Conservation (phyloP, 1,139 yeast species). For the Kurtzmaniella quercitrusa region DNA sequence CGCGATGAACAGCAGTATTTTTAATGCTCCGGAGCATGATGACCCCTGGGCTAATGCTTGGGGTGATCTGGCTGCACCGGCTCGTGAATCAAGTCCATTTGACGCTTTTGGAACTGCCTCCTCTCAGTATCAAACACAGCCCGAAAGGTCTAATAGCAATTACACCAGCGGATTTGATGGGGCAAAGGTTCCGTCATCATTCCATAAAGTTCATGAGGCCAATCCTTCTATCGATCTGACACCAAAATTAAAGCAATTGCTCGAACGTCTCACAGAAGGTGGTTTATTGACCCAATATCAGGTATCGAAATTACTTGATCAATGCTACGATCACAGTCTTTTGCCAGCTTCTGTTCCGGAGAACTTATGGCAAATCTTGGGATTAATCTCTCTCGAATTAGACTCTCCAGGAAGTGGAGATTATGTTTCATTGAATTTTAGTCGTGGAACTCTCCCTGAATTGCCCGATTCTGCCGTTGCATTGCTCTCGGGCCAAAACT, state of each 20-base stretch:
- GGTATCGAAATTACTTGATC: slow-evolving; percentile 30
- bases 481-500: slow-evolving; percentile 11
- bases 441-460: slow-evolving; percentile 31
- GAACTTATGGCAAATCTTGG: slow-evolving; percentile 34
- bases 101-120: slow-evolving; percentile 4
- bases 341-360: slow-evolving; percentile 26
- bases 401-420: slow-evolving; percentile 41
- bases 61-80: slow-evolving; percentile 18
- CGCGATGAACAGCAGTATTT: slow-evolving; percentile 19
- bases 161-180: background rate
- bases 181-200: background rate
- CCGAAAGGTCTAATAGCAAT: background rate
- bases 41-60: slow-evolving; percentile 47
- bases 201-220: slow-evolving; percentile 7
- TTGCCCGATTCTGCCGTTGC: slow-evolving; percentile 24
- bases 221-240: slow-evolving; percentile 9
- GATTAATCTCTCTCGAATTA: slow-evolving; percentile 39
- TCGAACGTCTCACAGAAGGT: slow-evolving; percentile 25
- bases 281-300: slow-evolving; percentile 31
- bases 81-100: slow-evolving; percentile 4
- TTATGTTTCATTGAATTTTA: slow-evolving; percentile 40
- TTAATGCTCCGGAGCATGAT: slow-evolving; percentile 18
- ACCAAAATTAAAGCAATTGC: slow-evolving; percentile 12
- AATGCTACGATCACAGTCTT: slow-evolving; percentile 35
- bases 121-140: slow-evolving; percentile 5